Evolutionary conservation across 257 asterid genomes (phyloP).

Genomic region (Anisodus tanguticus): DNA sequence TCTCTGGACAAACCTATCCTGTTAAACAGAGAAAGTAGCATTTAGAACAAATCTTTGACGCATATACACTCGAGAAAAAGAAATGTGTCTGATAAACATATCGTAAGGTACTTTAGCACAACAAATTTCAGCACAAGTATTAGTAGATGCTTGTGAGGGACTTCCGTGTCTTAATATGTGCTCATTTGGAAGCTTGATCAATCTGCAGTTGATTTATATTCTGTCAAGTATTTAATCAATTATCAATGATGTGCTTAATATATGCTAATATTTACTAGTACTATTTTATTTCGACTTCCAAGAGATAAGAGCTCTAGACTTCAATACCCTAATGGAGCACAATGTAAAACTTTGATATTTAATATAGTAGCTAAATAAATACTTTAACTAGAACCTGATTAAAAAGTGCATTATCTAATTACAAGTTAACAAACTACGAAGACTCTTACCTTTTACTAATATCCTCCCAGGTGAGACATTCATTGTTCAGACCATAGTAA

Average conservation of each 20-base stretch:
- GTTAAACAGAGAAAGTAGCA: conserved; percentile 37
- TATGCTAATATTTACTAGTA: not conserved
- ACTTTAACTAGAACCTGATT: not conserved
- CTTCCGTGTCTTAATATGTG: not conserved
- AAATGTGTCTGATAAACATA: not conserved
- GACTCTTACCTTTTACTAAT: conserved; percentile 77
- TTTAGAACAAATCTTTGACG: not conserved
- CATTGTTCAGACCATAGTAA: conserved; percentile 83
- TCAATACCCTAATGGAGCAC: not conserved
- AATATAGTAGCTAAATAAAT: not conserved
- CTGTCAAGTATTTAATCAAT: not conserved
- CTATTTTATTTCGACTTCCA: not conserved
- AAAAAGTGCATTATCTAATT: not conserved
- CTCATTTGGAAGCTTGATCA: not conserved
- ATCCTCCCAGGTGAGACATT: conserved; percentile 97
- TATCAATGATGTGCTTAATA: not conserved
- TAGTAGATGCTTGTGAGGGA: not conserved
- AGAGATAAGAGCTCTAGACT: not conserved
- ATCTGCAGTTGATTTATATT: not conserved
- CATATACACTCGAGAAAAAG: no score
- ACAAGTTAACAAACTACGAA: not conserved
- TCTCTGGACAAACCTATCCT: conserved; percentile 97
- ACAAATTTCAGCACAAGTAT: not conserved
- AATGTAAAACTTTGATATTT: not conserved
- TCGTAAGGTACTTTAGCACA: not conserved